Evolutionary conservation across 768 basidiomycete genomes (phyloP), one percentile per base, ranked within the genome.

Genomic region (Russula griseocarnosa): DNA sequence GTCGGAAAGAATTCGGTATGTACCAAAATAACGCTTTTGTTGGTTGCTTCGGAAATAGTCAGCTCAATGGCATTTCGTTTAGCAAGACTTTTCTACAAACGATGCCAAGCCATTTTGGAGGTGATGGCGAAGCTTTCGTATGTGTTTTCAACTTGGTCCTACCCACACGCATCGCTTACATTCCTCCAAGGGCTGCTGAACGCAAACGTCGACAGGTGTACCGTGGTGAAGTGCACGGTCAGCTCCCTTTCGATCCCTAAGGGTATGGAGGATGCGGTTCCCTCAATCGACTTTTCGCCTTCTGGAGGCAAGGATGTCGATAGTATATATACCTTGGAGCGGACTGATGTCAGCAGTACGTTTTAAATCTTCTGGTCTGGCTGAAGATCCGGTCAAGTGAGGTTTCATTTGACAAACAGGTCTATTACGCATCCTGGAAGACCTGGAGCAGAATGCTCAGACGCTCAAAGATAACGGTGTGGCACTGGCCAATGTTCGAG

Each of bases 81-180:
- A 92, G 91, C 84, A 52, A 81, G 83, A 32, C 90, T 94, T 72
- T 92, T 98, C 73, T 84, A 86, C 63, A 86, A 87, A 67, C 81
- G 92, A 55, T 87, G 92, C 0, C 84, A 88, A 65, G 85, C 83
- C 40, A 87, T 98, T 47, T 78, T 93, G 4, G 88, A 95, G 71
- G 82, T 92, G 20, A 88, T 98, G 86, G 87, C 90, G 3, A 92
- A 90, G 70, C 81, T 95, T 46, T 87, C 91, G 91, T 93, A 72
- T 71, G 87, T 78, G 14, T 16, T 40, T 16, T 67, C n/a, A 52
- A 32, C 42, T 56, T 18, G 58, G 11, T 42, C 50, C 6, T 32
- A 24, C 49, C 6, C 34, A 24, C 47, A 44, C 32, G 24, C 32
- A 46, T 13, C 28, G 30, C 62, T 54, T 38, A 69, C 56, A 68